phyloP scores from a whole-genome alignment of 2,329 filamentous ascomycete species.

The Dactylonectria macrodidyma region DNA sequence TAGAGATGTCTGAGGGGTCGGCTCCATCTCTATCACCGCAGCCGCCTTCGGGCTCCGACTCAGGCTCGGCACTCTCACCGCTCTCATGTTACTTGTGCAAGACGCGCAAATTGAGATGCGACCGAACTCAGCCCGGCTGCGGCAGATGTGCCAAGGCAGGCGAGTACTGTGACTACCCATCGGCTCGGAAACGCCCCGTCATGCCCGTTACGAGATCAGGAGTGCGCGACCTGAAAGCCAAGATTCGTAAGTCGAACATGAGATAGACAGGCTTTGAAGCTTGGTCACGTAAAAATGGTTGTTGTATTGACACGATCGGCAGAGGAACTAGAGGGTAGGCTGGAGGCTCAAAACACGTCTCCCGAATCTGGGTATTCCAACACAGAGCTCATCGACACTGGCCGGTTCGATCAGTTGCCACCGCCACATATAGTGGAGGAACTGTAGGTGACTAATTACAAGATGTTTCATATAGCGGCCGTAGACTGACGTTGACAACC shows the following conservation, averaged over 20 bases:
- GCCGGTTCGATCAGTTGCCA: conserved; percentile 35
- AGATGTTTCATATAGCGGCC: fast-evolving
- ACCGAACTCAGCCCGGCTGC: conserved; percentile 21
- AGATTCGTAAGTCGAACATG: conserved; percentile 22
- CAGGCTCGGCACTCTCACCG: conserved; percentile 19
- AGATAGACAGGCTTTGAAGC: not conserved
- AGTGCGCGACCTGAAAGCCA: conserved; percentile 35
- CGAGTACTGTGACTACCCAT: conserved; percentile 31
- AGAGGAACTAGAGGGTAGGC: conserved; percentile 56
- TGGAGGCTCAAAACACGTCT: conserved; percentile 24
- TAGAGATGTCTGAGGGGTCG: conserved; percentile 26
- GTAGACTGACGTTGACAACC: fast-evolving
- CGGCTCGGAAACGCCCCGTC: conserved; percentile 31
- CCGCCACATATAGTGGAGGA: conserved; percentile 36
- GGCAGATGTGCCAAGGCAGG: conserved; percentile 32
- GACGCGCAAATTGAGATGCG: conserved; percentile 34
- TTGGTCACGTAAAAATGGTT: not conserved
- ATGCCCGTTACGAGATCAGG: conserved; percentile 29
- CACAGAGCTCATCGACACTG: conserved; percentile 37
- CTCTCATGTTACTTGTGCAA: conserved; percentile 34
- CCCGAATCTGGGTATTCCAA: conserved; percentile 13
- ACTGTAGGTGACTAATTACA: conserved; percentile 22
- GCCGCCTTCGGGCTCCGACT: conserved; percentile 30
- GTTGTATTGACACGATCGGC: not conserved
- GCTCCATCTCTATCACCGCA: conserved; percentile 28